phyloP scores from a whole-genome alignment of 1,139 yeast species.

The Candida sp. region DNA sequence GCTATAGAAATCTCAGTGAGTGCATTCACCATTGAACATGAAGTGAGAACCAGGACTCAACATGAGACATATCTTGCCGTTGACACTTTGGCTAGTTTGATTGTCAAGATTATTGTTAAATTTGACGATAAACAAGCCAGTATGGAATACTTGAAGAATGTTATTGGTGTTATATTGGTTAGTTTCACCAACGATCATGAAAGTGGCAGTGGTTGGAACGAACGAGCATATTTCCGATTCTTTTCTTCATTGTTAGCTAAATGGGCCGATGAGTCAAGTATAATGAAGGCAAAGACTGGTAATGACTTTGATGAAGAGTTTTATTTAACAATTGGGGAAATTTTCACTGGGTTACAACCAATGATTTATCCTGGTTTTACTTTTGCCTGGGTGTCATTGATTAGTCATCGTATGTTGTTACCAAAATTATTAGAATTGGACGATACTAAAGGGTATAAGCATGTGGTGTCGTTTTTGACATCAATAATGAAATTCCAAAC shows the following conservation, averaged over 20 bases:
- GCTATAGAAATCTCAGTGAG: constrained; percentile 75
- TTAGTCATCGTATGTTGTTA: constrained; percentile 87
- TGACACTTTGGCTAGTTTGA: constrained; percentile 77
- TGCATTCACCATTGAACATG: constrained; percentile 67
- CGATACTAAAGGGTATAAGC: constrained; percentile 55
- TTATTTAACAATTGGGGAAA: constrained; percentile 63
- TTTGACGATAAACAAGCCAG: constrained; percentile 50
- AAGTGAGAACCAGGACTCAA: constrained; percentile 51
- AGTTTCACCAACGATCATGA: constrained; percentile 83
- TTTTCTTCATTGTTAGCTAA: constrained; percentile 77
- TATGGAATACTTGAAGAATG: constrained; percentile 50
- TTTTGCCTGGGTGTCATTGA: constrained; percentile 91
- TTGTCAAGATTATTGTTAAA: constrained; percentile 57
- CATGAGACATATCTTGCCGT: constrained; percentile 71
- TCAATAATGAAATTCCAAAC: constrained; percentile 66
- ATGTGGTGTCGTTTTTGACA: constrained; percentile 57
- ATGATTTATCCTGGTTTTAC: constrained; percentile 90
- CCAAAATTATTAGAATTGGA: constrained; percentile 70
- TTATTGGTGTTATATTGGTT: constrained; percentile 64
- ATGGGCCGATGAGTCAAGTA: constrained; percentile 50
- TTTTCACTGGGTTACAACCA: constrained; percentile 78
- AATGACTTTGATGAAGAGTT: constrained; percentile 39
- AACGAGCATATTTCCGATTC: constrained; percentile 86
- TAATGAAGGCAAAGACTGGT: constrained; percentile 26
- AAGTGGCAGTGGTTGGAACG: constrained; percentile 63